These are phyloP conservation scores for Apiospora sp. DNA, from an alignment of 2,329 filamentous ascomycete genomes.

Conservation along the genomic window DNA sequence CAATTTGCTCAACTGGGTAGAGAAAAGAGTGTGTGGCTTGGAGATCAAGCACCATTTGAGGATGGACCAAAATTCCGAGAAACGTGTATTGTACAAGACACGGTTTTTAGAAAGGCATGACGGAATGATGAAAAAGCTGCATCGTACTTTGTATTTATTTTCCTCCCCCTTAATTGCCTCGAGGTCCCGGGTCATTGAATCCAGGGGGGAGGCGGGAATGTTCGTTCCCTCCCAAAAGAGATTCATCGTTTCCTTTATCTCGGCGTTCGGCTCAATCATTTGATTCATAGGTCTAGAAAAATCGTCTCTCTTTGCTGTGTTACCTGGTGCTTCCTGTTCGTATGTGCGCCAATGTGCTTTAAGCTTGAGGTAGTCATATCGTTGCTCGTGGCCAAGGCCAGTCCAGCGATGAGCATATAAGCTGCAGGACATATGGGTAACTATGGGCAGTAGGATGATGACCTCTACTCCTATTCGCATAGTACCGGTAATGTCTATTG, in stretches of 20 bases:
- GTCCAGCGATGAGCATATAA: neutral
- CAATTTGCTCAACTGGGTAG: constrained; percentile 3
- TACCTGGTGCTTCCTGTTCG: neutral
- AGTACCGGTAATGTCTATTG: too few species aligned
- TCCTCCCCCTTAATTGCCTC: neutral
- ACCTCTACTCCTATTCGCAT: too few species aligned
- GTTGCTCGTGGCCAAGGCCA: neutral
- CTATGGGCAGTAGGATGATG: neutral
- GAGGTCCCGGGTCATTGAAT: neutral
- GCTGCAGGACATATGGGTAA: neutral
- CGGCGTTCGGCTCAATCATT: constrained; percentile 12
- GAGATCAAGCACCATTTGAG: neutral
- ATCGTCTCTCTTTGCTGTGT: neutral
- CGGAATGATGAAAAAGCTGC: constrained; percentile 16
- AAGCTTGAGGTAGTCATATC: neutral
- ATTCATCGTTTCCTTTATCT: neutral
- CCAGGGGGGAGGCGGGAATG: neutral
- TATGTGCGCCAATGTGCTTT: neutral
- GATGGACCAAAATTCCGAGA: neutral
- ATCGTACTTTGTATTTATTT: constrained; percentile 8
- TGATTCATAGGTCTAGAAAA: constrained; percentile 3
- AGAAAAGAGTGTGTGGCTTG: neutral
- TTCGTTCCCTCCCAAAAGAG: neutral
- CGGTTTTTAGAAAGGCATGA: constrained; percentile 6
- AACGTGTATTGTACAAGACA: constrained; percentile 16